Evolutionary conservation across 495 filamentous ascomycete species (phyloP).

Genomic region (Beverwykella pulmonaria): DNA sequence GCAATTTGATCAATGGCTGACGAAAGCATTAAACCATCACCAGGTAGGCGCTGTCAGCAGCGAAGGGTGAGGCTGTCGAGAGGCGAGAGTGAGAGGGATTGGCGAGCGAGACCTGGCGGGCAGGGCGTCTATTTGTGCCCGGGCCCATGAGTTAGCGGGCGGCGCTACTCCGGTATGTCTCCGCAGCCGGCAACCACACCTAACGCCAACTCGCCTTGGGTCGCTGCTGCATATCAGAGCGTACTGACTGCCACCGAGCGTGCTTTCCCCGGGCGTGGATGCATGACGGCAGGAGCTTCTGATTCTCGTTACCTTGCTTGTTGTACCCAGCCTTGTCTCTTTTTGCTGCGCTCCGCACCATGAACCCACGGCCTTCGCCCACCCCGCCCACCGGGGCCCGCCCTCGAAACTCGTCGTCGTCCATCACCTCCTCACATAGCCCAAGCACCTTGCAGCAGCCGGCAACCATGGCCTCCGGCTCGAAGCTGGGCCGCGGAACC

Average conservation of each 20-base stretch:
- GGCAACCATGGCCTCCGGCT: constrained; percentile 21
- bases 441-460: constrained; percentile 18
- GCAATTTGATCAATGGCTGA: neutral
- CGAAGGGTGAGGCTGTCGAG: neutral
- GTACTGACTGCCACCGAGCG: constrained; percentile 8
- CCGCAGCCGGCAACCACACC: neutral
- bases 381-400: constrained; percentile 29
- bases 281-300: neutral
- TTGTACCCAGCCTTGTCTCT: neutral
- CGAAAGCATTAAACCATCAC: neutral
- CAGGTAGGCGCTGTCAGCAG: neutral
- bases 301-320: neutral
- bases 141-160: neutral
- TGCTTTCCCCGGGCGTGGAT: constrained; percentile 10
- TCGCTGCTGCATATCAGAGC: neutral
- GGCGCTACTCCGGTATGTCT: neutral
- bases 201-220: neutral
- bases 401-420: constrained; percentile 27
- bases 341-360: constrained; percentile 2
- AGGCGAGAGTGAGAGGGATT: neutral
- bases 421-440: constrained; percentile 23
- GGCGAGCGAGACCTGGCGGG: constrained; percentile 1
- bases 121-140: constrained; percentile 9
- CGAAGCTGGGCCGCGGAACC: constrained; percentile 7
- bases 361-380: constrained; percentile 15